phyloP scores from a whole-genome alignment of 2,329 filamentous ascomycete species.

The Penicillium sp. region DNA sequence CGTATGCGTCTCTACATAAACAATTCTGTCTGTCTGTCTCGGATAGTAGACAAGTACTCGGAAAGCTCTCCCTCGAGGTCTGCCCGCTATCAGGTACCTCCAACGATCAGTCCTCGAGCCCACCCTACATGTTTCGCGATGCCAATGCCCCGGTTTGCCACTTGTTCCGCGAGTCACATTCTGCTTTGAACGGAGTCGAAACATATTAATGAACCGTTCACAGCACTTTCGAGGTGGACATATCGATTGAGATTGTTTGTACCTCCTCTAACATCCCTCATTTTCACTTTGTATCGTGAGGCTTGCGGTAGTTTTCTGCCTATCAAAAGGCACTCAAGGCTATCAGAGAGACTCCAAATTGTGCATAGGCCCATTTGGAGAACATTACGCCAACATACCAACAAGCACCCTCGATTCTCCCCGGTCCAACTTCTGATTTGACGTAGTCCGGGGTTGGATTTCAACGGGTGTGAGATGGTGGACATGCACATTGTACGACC shows the following conservation, averaged over 20 bases:
- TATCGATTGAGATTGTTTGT: conserved; percentile 8
- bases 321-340: neutral
- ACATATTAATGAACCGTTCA: neutral
- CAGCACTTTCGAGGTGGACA: neutral
- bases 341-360: neutral
- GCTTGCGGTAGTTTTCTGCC: neutral
- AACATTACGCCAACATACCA: neutral
- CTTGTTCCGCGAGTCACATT: neutral
- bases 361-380: neutral
- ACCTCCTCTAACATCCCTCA: neutral
- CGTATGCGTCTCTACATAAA: conserved; percentile 17
- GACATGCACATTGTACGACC: conserved; percentile 19
- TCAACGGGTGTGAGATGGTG: conserved; percentile 15
- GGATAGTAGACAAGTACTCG: conserved; percentile 22
- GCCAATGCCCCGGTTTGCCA: conserved; percentile 8
- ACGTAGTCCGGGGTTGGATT: conserved; percentile 18
- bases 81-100: neutral
- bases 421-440: conserved; percentile 2
- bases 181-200: neutral
- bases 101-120: conserved; percentile 19
- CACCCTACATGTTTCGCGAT: neutral
- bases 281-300: too few species aligned
- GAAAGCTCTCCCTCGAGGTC: conserved; percentile 13
- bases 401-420: neutral
- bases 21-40: conserved; percentile 22